These are phyloP conservation scores for Metschnikowia bowlesiae DNA, from an alignment of 805 yeast species.

Conservation along the genomic window DNA sequence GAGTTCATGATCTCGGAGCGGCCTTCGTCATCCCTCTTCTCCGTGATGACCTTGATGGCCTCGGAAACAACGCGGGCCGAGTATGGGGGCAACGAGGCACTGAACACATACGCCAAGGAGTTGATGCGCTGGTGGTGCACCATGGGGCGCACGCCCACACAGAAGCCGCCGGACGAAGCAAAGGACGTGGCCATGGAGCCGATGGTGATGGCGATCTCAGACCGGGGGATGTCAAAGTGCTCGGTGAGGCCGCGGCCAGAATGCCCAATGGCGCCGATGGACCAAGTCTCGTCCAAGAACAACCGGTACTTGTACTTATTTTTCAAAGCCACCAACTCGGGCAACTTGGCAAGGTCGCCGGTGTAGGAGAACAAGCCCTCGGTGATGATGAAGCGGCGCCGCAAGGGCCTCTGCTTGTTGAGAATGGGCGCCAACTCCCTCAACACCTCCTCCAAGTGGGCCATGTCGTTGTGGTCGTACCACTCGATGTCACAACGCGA, in stretches of 20 bases:
- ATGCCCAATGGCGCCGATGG: constrained; percentile 80
- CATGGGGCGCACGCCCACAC: constrained; percentile 81
- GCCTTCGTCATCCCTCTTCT: constrained; percentile 27
- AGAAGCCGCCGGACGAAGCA: constrained; percentile 89
- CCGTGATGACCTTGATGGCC: constrained; percentile 46
- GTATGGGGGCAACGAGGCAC: constrained; percentile 93
- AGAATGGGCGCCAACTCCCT: constrained; percentile 56
- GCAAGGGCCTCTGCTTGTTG: constrained; percentile 66
- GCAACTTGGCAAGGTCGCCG: constrained; percentile 77
- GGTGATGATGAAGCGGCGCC: constrained; percentile 84
- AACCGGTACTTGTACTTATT: constrained; percentile 79
- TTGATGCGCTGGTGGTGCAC: constrained; percentile 89
- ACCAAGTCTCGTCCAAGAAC: constrained; percentile 80
- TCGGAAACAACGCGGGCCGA: constrained; percentile 64
- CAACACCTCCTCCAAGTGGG: constrained; percentile 68
- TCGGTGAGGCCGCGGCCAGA: constrained; percentile 87
- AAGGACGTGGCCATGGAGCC: constrained; percentile 82
- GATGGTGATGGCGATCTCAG: constrained; percentile 75
- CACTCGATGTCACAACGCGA: constrained; percentile 82
- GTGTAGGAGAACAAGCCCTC: constrained; percentile 82
- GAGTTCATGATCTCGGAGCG: constrained; percentile 27
- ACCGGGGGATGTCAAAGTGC: constrained; percentile 60
- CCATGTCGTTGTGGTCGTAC: constrained; percentile 86
- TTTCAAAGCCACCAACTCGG: constrained; percentile 66
- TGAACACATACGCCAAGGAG: constrained; percentile 84